A percentile compares a stretch with the other conserved stretches of the same genome.
Evolutionary conservation across 2,329 filamentous ascomycete species (phyloP).

Genomic region (Thielaviopsis populi): DNA sequence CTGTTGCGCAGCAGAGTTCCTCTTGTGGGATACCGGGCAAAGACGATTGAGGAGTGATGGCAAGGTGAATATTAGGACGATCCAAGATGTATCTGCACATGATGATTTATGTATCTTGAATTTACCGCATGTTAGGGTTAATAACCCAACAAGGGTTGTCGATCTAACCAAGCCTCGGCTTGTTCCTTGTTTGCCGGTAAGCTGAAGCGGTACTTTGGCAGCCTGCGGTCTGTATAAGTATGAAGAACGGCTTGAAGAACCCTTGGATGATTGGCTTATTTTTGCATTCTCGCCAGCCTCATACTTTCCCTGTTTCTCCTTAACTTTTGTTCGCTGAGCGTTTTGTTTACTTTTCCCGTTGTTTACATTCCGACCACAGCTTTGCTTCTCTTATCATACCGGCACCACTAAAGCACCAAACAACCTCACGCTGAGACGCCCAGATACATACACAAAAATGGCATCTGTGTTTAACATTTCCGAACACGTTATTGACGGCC

Average conservation of each 20-base stretch:
- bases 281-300: background rate
- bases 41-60: constrained; percentile 18
- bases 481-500: constrained; percentile 50
- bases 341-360: background rate
- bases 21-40: constrained; percentile 30
- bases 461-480: constrained; percentile 12
- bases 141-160: too few species aligned
- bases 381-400: background rate
- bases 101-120: too few species aligned
- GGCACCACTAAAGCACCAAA: background rate
- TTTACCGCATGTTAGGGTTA: too few species aligned
- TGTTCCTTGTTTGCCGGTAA: too few species aligned
- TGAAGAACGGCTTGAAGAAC: too few species aligned
- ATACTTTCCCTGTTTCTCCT: background rate
- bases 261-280: too few species aligned
- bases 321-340: background rate
- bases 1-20: constrained; percentile 42
- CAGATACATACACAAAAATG: background rate
- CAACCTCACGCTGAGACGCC: background rate
- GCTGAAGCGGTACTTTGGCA: too few species aligned
- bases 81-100: background rate
- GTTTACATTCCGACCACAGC: background rate
- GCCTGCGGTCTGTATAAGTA: too few species aligned
- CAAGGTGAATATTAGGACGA: background rate
- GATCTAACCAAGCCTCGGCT: too few species aligned